Percentiles rank a stretch among this genome's conserved stretches.
These are phyloP conservation scores for Mytilinidion resinicola DNA, from an alignment of 495 filamentous ascomycete genomes.

Conservation along the genomic window DNA sequence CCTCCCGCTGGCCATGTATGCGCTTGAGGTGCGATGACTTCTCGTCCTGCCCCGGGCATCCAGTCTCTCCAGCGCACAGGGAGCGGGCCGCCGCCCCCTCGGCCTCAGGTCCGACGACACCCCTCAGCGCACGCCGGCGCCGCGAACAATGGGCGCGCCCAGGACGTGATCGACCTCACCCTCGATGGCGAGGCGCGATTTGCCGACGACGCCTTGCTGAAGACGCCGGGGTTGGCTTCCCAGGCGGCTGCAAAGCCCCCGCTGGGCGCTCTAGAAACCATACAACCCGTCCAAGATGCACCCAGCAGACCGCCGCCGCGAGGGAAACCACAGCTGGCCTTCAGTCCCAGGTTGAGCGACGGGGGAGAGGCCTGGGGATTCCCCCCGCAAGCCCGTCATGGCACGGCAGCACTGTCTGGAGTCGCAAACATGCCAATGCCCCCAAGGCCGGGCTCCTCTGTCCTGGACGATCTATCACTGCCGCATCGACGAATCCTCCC, in stretches of 20 bases:
- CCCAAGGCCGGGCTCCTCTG: conserved; percentile 18
- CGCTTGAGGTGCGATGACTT: conserved; percentile 31
- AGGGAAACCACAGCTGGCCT: conserved; percentile 24
- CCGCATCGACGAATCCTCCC: conserved; percentile 10
- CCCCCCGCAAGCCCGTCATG: background rate
- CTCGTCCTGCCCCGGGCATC: conserved; percentile 31
- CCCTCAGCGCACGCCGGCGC: conserved; percentile 10
- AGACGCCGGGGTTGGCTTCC: background rate
- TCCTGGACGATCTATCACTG: conserved; percentile 7
- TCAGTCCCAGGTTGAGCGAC: conserved; percentile 3
- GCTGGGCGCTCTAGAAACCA: conserved; percentile 13
- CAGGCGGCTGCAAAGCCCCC: conserved; percentile 3
- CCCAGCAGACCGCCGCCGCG: conserved; percentile 8
- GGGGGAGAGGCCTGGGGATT: conserved; percentile 4
- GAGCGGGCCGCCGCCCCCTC: conserved; percentile 10
- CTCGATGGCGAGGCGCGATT: conserved; percentile 13
- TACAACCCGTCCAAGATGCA: conserved; percentile 9
- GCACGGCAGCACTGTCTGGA: background rate
- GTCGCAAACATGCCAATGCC: conserved; percentile 16
- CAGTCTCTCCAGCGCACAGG: conserved; percentile 27
- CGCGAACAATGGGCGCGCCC: conserved; percentile 13
- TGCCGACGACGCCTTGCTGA: conserved; percentile 10
- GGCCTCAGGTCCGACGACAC: conserved; percentile 8
- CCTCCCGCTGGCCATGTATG: conserved; percentile 23
- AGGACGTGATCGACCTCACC: conserved; percentile 19